phyloP scores from a whole-genome alignment of 116 monocot species.

The Thalassia testudinum region DNA sequence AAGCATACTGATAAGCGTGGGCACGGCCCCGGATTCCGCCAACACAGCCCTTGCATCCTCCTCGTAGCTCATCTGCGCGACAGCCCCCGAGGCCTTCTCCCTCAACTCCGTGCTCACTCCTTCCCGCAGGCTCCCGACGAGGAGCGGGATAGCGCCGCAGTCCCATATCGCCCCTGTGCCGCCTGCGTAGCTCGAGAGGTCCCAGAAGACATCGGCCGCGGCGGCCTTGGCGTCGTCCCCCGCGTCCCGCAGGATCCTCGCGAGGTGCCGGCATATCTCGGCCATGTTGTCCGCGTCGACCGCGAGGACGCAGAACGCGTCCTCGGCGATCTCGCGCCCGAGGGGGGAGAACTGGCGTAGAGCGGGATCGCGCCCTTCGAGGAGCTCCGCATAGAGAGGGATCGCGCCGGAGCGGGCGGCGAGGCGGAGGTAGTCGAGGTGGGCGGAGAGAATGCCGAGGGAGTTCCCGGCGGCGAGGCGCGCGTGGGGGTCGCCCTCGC shows the following conservation, averaged over 20 bases:
- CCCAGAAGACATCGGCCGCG: slow-evolving; percentile 36
- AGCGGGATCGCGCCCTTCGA: slow-evolving; percentile 14
- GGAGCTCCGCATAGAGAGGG: slow-evolving; percentile 31
- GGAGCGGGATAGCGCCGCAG: slow-evolving; percentile 23
- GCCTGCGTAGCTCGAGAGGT: slow-evolving; percentile 23
- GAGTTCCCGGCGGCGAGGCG: slow-evolving; percentile 29
- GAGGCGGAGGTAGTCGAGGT: slow-evolving; percentile 15
- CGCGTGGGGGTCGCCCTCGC: slow-evolving; percentile 12
- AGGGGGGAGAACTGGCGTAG: no score
- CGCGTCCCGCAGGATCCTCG: slow-evolving; percentile 19
- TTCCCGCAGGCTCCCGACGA: slow-evolving; percentile 17
- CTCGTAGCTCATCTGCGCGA: slow-evolving; percentile 34
- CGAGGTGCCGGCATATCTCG: slow-evolving; percentile 18
- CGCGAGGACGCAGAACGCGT: slow-evolving; percentile 36
- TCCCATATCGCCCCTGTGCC: slow-evolving; percentile 14
- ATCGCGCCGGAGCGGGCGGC: slow-evolving; percentile 16
- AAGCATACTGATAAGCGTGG: slow-evolving; percentile 19
- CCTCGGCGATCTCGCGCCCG: slow-evolving; percentile 47
- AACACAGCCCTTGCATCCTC: slow-evolving; percentile 14
- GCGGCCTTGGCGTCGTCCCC: slow-evolving; percentile 24
- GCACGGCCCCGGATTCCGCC: slow-evolving; percentile 26
- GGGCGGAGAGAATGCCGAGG: slow-evolving; percentile 31
- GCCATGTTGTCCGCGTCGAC: slow-evolving; percentile 27
- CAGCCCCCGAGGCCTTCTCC: slow-evolving; percentile 18
- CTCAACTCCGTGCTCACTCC: slow-evolving; percentile 12